Percentiles rank a stretch among this genome's conserved stretches.
These are phyloP conservation scores for Beauveria sp. DNA, from an alignment of 2,329 filamentous ascomycete species.

Conservation along the genomic window DNA sequence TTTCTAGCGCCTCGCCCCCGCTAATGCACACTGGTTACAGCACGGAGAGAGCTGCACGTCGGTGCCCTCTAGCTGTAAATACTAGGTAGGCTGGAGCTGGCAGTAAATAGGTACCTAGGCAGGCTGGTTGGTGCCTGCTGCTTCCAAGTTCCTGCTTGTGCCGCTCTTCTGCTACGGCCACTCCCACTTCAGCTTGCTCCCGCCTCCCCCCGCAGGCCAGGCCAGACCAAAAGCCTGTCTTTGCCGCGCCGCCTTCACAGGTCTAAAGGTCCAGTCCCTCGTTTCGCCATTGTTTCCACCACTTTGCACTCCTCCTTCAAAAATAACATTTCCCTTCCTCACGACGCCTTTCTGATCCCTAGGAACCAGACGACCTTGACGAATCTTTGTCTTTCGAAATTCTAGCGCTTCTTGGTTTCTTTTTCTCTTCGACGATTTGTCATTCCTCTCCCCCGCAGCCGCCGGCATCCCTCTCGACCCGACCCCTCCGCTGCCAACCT, in stretches of 20 bases:
- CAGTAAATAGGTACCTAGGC: too few relatives aligned
- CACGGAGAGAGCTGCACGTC: background rate
- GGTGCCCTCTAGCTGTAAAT: background rate
- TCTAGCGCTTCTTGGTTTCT: background rate
- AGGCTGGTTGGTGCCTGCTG: too few relatives aligned
- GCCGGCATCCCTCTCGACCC: background rate
- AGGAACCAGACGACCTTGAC: background rate
- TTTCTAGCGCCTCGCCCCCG: background rate
- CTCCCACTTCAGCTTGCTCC: background rate
- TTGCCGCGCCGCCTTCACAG: background rate
- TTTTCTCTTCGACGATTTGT: background rate
- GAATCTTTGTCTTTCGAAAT: background rate
- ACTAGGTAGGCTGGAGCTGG: too few relatives aligned
- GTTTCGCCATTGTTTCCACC: conserved; percentile 5
- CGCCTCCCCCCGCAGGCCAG: background rate
- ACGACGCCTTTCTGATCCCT: background rate
- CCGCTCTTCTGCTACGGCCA: too few relatives aligned
- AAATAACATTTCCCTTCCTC: background rate
- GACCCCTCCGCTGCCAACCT: background rate
- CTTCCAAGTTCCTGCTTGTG: too few relatives aligned
- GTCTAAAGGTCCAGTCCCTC: background rate
- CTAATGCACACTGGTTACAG: background rate
- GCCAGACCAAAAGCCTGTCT: background rate
- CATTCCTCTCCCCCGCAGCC: background rate
- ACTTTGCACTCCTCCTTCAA: background rate